Evolutionary conservation across 306 rosid species (phyloP).

Genomic region (Rubus idaeus): DNA sequence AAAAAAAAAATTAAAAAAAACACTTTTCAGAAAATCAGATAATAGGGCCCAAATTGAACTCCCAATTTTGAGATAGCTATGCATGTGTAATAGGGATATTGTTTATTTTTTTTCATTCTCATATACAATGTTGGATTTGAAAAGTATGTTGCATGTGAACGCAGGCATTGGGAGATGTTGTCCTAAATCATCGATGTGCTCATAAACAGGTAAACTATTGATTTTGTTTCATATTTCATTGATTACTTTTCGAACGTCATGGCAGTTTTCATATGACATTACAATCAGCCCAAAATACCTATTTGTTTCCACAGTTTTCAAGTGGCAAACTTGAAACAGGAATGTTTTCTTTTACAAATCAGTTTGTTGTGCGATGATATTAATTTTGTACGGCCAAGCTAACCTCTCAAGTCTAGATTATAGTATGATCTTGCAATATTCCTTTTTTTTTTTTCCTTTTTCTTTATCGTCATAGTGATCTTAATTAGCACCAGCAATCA

Average conservation of each 20-base stretch:
- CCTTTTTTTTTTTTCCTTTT: neutral
- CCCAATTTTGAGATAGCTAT: neutral
- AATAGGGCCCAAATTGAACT: neutral
- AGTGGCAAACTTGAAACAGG: neutral
- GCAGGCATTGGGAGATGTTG: constrained; percentile 76
- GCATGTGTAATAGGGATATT: neutral
- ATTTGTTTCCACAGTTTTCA: neutral
- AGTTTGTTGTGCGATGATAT: neutral
- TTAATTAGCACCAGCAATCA: neutral
- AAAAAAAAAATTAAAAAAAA: neutral
- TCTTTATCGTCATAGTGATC: neutral
- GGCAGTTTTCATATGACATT: constrained; percentile 6
- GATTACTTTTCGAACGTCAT: neutral
- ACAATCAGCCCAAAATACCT: neutral
- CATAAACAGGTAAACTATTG: constrained; percentile 51
- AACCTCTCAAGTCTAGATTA: neutral
- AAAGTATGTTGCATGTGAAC: constrained; percentile 24
- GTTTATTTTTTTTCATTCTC: constrained; percentile 11
- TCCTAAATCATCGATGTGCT: constrained; percentile 79
- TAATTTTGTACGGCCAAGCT: neutral
- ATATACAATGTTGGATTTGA: constrained; percentile 7
- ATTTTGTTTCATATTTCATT: constrained; percentile 18
- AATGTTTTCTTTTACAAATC: neutral
- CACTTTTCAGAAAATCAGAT: neutral
- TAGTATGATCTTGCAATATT: neutral